Percentiles rank a stretch among this genome's conserved stretches.
Conservation (phyloP, 805 yeast genomes). For the Zygoascus ofunaensis region DNA sequence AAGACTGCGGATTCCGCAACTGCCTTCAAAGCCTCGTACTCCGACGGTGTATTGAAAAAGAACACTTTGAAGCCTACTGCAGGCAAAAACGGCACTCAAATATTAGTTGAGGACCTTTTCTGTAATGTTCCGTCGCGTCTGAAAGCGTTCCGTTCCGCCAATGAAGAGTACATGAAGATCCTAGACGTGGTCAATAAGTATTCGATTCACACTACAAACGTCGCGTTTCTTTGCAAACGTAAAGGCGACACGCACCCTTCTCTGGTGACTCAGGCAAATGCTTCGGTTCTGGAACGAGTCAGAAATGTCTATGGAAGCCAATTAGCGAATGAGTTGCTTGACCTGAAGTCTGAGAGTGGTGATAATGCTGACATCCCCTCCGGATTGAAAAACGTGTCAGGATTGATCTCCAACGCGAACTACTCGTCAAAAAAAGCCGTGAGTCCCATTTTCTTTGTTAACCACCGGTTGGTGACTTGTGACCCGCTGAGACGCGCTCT, state of each 20-base stretch:
- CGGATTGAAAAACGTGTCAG: slow-evolving; percentile 44
- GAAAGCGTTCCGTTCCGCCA: slow-evolving; percentile 51
- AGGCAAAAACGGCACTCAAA: slow-evolving; percentile 79
- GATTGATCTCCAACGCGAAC: slow-evolving; percentile 63
- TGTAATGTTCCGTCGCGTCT: slow-evolving; percentile 78
- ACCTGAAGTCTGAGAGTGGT: slow-evolving; percentile 26
- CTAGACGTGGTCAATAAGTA: slow-evolving; percentile 78
- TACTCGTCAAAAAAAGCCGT: slow-evolving; percentile 56
- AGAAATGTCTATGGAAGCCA: slow-evolving; percentile 61
- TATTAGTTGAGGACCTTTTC: slow-evolving; percentile 79
- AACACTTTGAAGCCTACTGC: slow-evolving; percentile 59
- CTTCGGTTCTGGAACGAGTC: slow-evolving; percentile 55
- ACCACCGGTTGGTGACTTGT: slow-evolving; percentile 71
- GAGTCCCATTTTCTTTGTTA: slow-evolving; percentile 74
- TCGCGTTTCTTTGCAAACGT: slow-evolving; percentile 74
- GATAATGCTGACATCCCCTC: slow-evolving; percentile 24
- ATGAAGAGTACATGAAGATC: slow-evolving; percentile 69
- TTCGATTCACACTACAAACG: slow-evolving; percentile 59
- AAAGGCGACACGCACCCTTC: slow-evolving; percentile 65
- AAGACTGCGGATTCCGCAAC: slow-evolving; percentile 50
- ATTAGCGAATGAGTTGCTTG: slow-evolving; percentile 56
- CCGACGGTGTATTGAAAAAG: slow-evolving; percentile 52
- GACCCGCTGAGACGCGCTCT: slow-evolving; percentile 72
- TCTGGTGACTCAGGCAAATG: slow-evolving; percentile 46
- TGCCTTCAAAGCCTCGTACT: slow-evolving; percentile 64